Evolutionary conservation across 1,139 yeast genomes (phyloP), one percentile per base, ranked within the genome.

Genomic region (Lodderomyces jiufengensis): DNA sequence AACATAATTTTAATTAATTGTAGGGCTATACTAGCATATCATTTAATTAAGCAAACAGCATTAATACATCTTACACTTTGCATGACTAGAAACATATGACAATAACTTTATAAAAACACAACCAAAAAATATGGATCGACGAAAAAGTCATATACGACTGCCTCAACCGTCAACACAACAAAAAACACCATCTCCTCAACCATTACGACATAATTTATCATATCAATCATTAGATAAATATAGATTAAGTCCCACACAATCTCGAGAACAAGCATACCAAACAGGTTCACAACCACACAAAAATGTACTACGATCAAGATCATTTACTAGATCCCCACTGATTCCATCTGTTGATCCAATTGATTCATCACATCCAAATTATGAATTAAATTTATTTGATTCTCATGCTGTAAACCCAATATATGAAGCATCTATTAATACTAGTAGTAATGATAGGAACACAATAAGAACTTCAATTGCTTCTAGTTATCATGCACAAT

Each of bases 271-370:
- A n/a, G 13, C 23, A 5, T 5, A 20, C 14, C 6, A 20, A 18
- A 16, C 30, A 18, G 26, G 14, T 7, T 10, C 24, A 12, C n/a
- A 21, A 15, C 16, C 16, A 3, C 5, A 21, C 14, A 10, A 21
- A 14, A 14, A 24, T 24, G 21, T 18, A 18, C 20, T 18, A 5
- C 20, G 20, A 5, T 28, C 31, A 18, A 11, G 31, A 28, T 12
- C 31, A 11, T 8, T 20, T 20, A 28, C 9, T 24, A 20, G 24
- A 6, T 26, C 35, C 4, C 35, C 26, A 14, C 35, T 32, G 35
- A 32, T 26, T 18, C 26, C 13, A 9, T 32, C 35, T 2, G 11
- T 32, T 9, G 35, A 32, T 11, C 35, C 30, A 4, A 26, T 12
- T 3, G 35, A 27, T 21, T n/a, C 20, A 20, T 5, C 20, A 9